Evolutionary conservation across 768 basidiomycete genomes (phyloP), one percentile per base, ranked within the genome.

Genomic region (Termitomyces sp.): DNA sequence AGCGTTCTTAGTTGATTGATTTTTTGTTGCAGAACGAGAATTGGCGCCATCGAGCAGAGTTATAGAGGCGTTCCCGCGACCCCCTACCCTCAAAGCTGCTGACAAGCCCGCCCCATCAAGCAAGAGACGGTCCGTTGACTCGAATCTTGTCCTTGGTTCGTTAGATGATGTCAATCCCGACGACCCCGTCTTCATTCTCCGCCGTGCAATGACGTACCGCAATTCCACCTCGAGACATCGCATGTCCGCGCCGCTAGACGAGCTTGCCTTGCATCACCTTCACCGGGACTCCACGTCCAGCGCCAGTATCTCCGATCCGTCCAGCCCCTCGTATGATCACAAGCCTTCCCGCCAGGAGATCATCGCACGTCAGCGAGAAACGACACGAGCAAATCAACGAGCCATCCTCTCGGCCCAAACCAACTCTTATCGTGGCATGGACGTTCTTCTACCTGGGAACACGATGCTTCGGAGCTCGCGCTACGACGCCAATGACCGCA

Each of bases 321-420:
- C 68, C 28, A 67, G 62, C n/a, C 57, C 67, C 22, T 57, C 63
- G 11, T 64, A 73, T 75, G 63, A 68, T 75, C 75, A 75, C 61
- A 71, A 72, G 48, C 77, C 75, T 1, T 91, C 92, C 3, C 84
- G 88, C 24, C 91, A 92, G 64, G 94, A 97, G 66, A 90, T 97
- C 68, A 97, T 98, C 59, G 92, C 92, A 13, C 94, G 94, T 6
- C 96, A 98, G 70, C 86, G 96, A 6, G 92, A 90, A 1, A 91
- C 88, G 0, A 88, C 84, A 7, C 83, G 92, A 12, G 96, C 94
- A 1, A 96, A 87, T 63, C 96, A 91, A 42, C 89, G 90, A 8
- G 88, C 96, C 32, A 85, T 97, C 28, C 71, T 84, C 1, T 90
- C 91, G 12, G 87, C 95, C 0, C 91, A 94, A 66, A 79, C 86